These are phyloP conservation scores for Penicillium sp. DNA, from an alignment of 2,329 filamentous ascomycete genomes.

Conservation along the genomic window DNA sequence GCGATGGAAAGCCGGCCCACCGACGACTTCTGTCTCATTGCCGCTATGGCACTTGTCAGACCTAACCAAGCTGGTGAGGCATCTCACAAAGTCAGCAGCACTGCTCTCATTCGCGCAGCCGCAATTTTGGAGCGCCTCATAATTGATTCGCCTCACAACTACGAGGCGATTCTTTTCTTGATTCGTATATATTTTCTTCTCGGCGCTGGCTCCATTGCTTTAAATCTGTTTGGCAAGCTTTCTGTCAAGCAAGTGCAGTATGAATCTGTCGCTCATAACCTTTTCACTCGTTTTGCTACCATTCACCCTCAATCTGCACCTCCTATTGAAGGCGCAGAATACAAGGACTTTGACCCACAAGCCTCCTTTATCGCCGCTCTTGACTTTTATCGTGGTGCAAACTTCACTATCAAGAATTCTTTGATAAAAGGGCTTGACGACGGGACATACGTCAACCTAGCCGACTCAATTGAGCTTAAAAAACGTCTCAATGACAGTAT, in stretches of 20 bases:
- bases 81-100: conserved; percentile 24
- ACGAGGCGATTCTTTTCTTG: conserved; percentile 46
- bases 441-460: conserved; percentile 47
- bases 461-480: conserved; percentile 44
- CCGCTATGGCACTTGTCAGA: conserved; percentile 43
- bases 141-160: conserved; percentile 47
- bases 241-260: conserved; percentile 51
- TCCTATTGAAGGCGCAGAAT: conserved; percentile 41
- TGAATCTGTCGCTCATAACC: conserved; percentile 48
- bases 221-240: conserved; percentile 46
- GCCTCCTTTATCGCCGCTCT: conserved; percentile 42
- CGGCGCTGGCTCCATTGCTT: conserved; percentile 48
- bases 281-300: conserved; percentile 49
- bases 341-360: conserved; percentile 45
- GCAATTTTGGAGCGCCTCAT: conserved; percentile 43
- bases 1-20: conserved; percentile 45
- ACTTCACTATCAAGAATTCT: conserved; percentile 37
- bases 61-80: conserved; percentile 24
- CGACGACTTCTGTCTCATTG: conserved; percentile 46
- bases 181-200: conserved; percentile 46
- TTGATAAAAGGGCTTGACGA: conserved; percentile 41
- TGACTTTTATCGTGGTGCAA: conserved; percentile 43
- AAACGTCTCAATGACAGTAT: conserved; percentile 40
- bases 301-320: conserved; percentile 47
- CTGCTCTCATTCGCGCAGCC: conserved; percentile 38